Percentiles rank a stretch among this genome's conserved stretches.
These are phyloP conservation scores for Neofusicoccum kwambonambiense DNA, from an alignment of 2,329 filamentous ascomycete species.

Conservation along the genomic window DNA sequence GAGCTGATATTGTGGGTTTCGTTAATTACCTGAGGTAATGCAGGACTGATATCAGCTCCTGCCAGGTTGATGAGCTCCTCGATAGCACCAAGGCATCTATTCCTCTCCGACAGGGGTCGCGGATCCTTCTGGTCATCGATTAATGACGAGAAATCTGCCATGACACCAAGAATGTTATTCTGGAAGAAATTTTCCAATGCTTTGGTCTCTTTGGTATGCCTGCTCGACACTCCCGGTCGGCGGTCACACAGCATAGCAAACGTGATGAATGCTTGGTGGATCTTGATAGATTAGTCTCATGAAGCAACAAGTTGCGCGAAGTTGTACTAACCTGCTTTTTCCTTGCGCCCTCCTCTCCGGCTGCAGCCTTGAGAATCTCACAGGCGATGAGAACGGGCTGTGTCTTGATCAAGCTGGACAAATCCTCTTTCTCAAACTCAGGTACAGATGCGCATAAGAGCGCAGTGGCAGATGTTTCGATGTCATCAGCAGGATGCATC, in stretches of 20 bases:
- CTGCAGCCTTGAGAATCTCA: conserved; percentile 77
- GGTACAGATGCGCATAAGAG: conserved; percentile 67
- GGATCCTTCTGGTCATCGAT: conserved; percentile 67
- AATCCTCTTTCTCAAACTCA: conserved; percentile 63
- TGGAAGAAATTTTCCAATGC: conserved; percentile 75
- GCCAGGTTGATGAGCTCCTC: conserved; percentile 83
- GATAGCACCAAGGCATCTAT: conserved; percentile 75
- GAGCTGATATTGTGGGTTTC: conserved; percentile 25
- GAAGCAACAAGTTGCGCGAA: background rate
- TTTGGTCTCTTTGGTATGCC: conserved; percentile 52
- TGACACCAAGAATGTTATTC: conserved; percentile 79
- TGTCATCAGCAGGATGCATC: conserved; percentile 61
- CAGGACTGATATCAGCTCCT: conserved; percentile 70
- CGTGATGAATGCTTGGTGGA: conserved; percentile 50
- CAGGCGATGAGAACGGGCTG: conserved; percentile 75
- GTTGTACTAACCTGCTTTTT: conserved; percentile 54
- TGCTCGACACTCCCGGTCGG: conserved; percentile 42
- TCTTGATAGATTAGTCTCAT: conserved; percentile 24
- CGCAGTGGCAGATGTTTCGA: conserved; percentile 66
- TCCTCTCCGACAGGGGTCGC: conserved; percentile 65
- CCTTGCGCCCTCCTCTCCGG: conserved; percentile 60
- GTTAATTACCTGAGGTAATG: conserved; percentile 71
- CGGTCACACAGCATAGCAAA: conserved; percentile 51
- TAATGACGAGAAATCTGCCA: conserved; percentile 74
- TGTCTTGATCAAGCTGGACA: conserved; percentile 68